Evolutionary conservation across 2,329 filamentous ascomycete species (phyloP), one percentile per base, ranked within the genome.

Genomic region (Amauroascus verrucosus): DNA sequence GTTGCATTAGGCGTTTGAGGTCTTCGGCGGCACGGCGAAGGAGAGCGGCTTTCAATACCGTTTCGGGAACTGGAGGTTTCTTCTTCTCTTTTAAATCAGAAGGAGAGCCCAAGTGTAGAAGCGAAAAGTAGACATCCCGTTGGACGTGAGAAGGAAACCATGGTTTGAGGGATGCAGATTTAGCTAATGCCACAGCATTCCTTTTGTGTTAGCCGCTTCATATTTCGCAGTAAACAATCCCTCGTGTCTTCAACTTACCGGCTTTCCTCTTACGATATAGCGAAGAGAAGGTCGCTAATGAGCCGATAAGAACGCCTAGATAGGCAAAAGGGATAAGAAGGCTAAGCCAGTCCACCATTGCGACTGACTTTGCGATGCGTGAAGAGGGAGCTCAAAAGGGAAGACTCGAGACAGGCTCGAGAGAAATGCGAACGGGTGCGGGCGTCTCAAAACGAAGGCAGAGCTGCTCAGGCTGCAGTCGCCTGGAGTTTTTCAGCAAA

Each of bases 221-320:
- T 8, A 11, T 32, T n/a, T 33, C 22, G 30, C 18, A 4, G 7
- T 2, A 30, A 5, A 22, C 14, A n/a, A n/a, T 14, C 1, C 54
- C n/a, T n/a, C 26, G 13, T 33, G 49, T 53, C 18, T 41, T 54
- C 53, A 53, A 77, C 81, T 58, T 75, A 88, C 85, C 75, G 61
- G 86, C 84, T 79, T 95, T 93, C 70, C 93, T 83, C 74, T 93
- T 91, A 64, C 91, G 84, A 72, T 97, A 97, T 58, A 97, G 82
- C 54, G 82, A 87, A 46, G 88, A 94, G 73, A 98, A 98, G 59
- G 88, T 93, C 67, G 86, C 84, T 61, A 98, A 81, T 33, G 89
- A 91, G 64, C 89, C 88, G 64, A 87, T 78, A 53, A 98, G 83
- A 56, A 97, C 86, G 61, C 82, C 78, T 56, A 98, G 78, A 72